A percentile compares a stretch with the other conserved stretches of the same genome.
Conservation (phyloP, 441 rosid genomes). For the Francoa sonchifolia region DNA sequence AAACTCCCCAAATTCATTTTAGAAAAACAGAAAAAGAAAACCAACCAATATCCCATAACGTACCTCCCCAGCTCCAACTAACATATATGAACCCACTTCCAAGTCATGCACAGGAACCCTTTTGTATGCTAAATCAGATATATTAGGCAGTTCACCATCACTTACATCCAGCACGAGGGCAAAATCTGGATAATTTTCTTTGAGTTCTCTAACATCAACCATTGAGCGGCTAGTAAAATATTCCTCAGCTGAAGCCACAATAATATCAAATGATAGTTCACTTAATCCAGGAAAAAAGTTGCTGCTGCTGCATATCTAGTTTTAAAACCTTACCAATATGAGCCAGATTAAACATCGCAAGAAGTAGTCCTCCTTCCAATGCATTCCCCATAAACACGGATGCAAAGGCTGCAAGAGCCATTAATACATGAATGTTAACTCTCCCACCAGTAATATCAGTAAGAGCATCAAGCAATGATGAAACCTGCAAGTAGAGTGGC, state of each 20-base stretch:
- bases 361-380: slow-evolving; percentile 88
- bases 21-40: not conserved
- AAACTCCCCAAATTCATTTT: not conserved
- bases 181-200: slow-evolving; percentile 81
- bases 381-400: slow-evolving; percentile 83
- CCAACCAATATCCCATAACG: slow-evolving; percentile 19
- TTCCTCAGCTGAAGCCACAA: slow-evolving; percentile 70
- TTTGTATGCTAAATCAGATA: slow-evolving; percentile 57
- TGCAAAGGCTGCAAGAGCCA: slow-evolving; percentile 91
- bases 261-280: slow-evolving; percentile 1
- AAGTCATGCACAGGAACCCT: slow-evolving; percentile 82
- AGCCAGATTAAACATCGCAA: slow-evolving; percentile 95
- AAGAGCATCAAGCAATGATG: slow-evolving; percentile 83
- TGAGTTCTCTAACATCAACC: slow-evolving; percentile 90
- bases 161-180: slow-evolving; percentile 57
- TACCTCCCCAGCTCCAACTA: slow-evolving; percentile 99
- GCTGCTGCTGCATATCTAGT: not conserved
- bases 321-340: slow-evolving; percentile 51
- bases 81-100: slow-evolving; percentile 65
- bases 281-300: too few species aligned
- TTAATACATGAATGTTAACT: slow-evolving; percentile 87
- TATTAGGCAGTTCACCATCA: slow-evolving; percentile 49
- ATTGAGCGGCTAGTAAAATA: slow-evolving; percentile 81
- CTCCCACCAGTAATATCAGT: slow-evolving; percentile 76
- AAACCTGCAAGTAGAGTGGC: slow-evolving; percentile 31